Evolutionary conservation across 805 yeast species (phyloP), one percentile per base, ranked within the genome.

Genomic region (Candida michaelii): DNA sequence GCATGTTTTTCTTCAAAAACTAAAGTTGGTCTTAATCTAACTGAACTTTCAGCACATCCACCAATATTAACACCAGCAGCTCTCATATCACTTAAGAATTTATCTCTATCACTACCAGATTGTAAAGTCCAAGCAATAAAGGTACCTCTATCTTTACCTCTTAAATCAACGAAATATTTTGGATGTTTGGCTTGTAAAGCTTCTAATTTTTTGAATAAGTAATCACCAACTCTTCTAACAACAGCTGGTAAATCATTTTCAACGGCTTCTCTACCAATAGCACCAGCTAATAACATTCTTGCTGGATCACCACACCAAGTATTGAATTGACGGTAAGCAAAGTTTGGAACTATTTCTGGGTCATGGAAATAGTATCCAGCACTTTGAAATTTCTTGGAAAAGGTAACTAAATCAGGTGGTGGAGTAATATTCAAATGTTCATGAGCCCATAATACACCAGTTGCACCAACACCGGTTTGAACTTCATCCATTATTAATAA

Each of bases 231-330:
- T 56, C 72, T 69, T 8, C 66, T 68, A 42, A 84, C 77, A 49
- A 77, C 71, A 27, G 68, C 63, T 36, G 79, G 74, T 53, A 87
- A 75, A 53, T 80, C 76, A 59, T 85, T 65, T 53, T 79, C 78
- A 37, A 69, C 65, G 37, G 85, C 70, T 69, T 86, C 89, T 51
- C 75, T 62, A 55, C 79, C 79, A 59, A 87, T 84, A 51, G 87
- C 80, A 57, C 84, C 82, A 43, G 90, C 85, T 55, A 88, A 73
- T 55, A 86, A 70, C 62, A 85, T 76, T 67, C 83, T 80, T 46
- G 89, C 83, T 62, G 95, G 90, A 69, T 86, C 95, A 56, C 95
- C 95, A 69, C 91, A 85, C 95, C 95, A 86, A 45, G 95, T 86
- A 80, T 86, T 86, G 78, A 86, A 86, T 74, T 87, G 95, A 65